Base-by-base conservation (phyloP, 2,329 filamentous ascomycete genomes). In the Cadophora luteo-olivacea region DNA sequence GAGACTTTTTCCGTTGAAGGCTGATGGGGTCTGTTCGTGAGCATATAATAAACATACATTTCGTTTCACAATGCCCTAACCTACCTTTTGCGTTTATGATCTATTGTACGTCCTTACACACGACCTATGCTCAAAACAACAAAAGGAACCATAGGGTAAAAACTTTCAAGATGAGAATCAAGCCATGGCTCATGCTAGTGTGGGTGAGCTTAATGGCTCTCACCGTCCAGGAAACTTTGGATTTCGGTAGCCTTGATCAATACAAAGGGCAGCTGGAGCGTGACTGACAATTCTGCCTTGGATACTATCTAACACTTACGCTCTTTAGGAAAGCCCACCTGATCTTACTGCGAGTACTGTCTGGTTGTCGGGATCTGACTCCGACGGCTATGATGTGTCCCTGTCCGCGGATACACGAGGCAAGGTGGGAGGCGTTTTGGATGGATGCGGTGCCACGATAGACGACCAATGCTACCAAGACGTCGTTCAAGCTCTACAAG, bases 391-490 rank as follows among this genome's bases (percentile, higher is more conserved):
- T 24, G 57, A 61, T 41, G 22, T 61, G 6, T n/a, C 36, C n/a
- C 57, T 61, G 32, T 61, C 57, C n/a, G 4, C 32, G 3, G 57
- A 61, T 9, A 61, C 57, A 45, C 32, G 41, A 25, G 41, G 22
- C 33, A 61, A 61, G 24, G 16, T 61, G 11, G 33, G 8, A 38
- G 36, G 36, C 14, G 57, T 61, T n/a, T 25, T 61, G 36, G 57
- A 45, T 11, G 57, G 36, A 19, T 61, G 57, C 11, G 57, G 57
- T 16, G 57, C 25, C 16, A 45, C 6, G 8, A 3, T 61, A 2
- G 36, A 61, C 12, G 22, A 61, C 57, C 45, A 45, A 22, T 61
- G 57, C 36, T 61, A 61, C 36, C 29, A 61, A 33, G 57, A 61
- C 36, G 57, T 61, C 1, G n/a, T 61, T 61, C 22, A 45, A 16